A percentile compares a stretch with the other conserved stretches of the same genome.
Conservation (phyloP, 2,329 filamentous ascomycete genomes). For the Periconia sp. region DNA sequence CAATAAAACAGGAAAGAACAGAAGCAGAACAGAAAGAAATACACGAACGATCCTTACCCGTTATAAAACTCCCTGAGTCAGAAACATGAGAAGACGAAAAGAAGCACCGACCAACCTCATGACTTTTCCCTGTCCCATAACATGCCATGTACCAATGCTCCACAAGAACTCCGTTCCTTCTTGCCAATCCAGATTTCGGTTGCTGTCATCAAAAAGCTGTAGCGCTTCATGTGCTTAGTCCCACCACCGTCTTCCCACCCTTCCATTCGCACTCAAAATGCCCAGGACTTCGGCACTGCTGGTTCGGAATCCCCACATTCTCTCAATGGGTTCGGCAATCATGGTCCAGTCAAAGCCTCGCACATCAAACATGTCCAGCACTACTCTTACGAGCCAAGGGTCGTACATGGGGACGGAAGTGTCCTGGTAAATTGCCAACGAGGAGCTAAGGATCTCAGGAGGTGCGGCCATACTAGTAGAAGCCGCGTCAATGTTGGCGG, state of each 20-base stretch:
- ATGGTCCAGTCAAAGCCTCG: slow-evolving; percentile 44
- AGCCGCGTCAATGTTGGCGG: slow-evolving; percentile 3
- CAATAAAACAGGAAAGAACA: slow-evolving; percentile 3
- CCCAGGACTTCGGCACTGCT: slow-evolving; percentile 42
- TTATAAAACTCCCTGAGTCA: too few relatives aligned
- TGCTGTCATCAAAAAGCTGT: not conserved
- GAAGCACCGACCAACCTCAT: slow-evolving; percentile 1
- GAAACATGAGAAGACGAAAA: too few relatives aligned
- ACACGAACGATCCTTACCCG: too few relatives aligned
- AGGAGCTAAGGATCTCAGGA: slow-evolving; percentile 15
- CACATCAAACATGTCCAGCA: slow-evolving; percentile 44
- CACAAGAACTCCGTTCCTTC: slow-evolving; percentile 7
- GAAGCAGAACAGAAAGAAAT: slow-evolving; percentile 1
- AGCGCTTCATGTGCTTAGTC: slow-evolving; percentile 26
- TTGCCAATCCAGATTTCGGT: not conserved
- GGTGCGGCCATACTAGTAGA: slow-evolving; percentile 1
- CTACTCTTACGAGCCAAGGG: slow-evolving; percentile 44
- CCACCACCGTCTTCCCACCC: slow-evolving; percentile 42
- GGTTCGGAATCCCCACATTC: slow-evolving; percentile 41
- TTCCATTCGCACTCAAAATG: slow-evolving; percentile 44
- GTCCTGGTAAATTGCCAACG: slow-evolving; percentile 39
- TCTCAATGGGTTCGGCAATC: slow-evolving; percentile 42
- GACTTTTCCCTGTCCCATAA: not conserved
- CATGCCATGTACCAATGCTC: not conserved
- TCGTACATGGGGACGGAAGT: slow-evolving; percentile 33